Conservation (phyloP, 768 basidiomycete species). For the Gloeopeniophorella convolvens region DNA sequence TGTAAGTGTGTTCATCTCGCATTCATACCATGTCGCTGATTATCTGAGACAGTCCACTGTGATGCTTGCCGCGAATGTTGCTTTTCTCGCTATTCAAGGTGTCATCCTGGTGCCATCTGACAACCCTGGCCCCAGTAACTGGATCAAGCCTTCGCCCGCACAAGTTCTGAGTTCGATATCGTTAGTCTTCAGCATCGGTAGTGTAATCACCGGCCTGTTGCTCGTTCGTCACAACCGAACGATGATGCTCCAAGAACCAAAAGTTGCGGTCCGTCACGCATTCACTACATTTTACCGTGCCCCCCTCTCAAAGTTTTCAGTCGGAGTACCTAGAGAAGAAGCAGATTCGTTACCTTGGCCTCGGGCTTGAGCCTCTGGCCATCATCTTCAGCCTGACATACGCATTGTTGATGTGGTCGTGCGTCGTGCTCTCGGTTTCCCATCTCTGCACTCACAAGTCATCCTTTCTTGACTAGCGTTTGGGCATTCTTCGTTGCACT, state of each 20-base stretch:
- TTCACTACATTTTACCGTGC: slow-evolving; percentile 10
- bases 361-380: slow-evolving; percentile 47
- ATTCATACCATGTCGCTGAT: no score
- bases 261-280: slow-evolving; percentile 4
- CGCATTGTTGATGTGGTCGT: slow-evolving; percentile 56
- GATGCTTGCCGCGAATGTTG: slow-evolving; percentile 30
- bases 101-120: slow-evolving; percentile 20
- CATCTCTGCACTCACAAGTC: background rate
- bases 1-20: background rate
- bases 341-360: slow-evolving; percentile 31
- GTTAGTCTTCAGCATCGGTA: slow-evolving; percentile 40
- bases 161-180: slow-evolving; percentile 50
- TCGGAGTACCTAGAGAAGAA: no score
- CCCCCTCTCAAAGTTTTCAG: no score
- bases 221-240: slow-evolving; percentile 40
- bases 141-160: slow-evolving; percentile 32
- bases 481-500: slow-evolving; percentile 35
- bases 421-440: slow-evolving; percentile 23
- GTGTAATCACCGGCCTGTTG: slow-evolving; percentile 41
- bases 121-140: slow-evolving; percentile 2
- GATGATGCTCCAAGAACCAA: slow-evolving; percentile 31
- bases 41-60: slow-evolving; percentile 32
- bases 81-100: slow-evolving; percentile 31
- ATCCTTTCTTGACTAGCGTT: slow-evolving; percentile 30
- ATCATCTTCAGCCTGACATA: slow-evolving; percentile 50